Base-by-base conservation (phyloP, 192 early-diverging fungal genomes). In the Coemansia sp. region DNA sequence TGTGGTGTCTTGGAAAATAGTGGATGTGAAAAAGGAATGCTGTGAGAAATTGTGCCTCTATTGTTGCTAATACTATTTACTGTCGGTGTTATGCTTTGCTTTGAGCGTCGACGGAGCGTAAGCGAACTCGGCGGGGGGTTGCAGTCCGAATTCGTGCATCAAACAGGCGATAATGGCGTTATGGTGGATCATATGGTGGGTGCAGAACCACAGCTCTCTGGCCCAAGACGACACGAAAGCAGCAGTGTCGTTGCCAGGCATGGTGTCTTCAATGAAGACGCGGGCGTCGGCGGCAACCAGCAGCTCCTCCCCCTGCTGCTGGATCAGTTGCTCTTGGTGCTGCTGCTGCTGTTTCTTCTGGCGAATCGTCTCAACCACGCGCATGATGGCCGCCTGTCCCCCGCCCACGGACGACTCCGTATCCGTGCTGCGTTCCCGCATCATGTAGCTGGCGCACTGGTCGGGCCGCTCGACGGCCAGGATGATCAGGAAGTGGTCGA, bases 161-260 rank as follows among this genome's bases (percentile, higher is more conserved):
- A 85, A 59, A 41, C 62, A 64, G 9, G 79, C 73, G 42, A 85
- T 81, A 50, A 85, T 61, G 7, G 84, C 84, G 63, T 82, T 76
- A 53, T 85, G 84, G 40, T 85, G 84, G 41, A 85, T 70, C 74
- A 77, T 77, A 59, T 85, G 84, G 67, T 85, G 84, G 16, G 67
- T 69, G 44, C 84, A 85, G 66, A 85, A 85, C 84, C 84, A 85
- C 12, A 85, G 79, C 49, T 85, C 84, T 6, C 84, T 60, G 22
- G 74, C 76, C 13, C 76, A 43, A 0, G 79, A 76, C 2, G 84
- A 85, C 68, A 66, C 17, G 46, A 79, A 71, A 7, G 46, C 41
- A 11, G 50, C 53, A 6, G 65, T 64, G 1, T 54, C 51, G 5
- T 46, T 17, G 11, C 57, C 62, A 0, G 75, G 68, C 69, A 83